phyloP scores from a whole-genome alignment of 208 protist species.

The Leishmania braziliensis region DNA sequence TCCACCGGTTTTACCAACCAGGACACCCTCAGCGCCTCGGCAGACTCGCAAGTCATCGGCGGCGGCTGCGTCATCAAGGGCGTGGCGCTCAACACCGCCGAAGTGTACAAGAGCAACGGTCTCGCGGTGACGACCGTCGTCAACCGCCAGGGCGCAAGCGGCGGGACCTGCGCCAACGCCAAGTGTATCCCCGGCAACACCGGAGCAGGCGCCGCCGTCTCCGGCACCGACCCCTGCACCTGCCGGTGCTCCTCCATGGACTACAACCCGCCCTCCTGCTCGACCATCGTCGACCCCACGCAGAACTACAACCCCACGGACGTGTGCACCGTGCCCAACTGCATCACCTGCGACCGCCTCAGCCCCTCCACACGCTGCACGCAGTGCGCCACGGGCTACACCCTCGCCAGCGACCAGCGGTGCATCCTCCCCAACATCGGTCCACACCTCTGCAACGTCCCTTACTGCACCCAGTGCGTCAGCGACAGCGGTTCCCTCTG shows the following conservation, averaged over 20 bases:
- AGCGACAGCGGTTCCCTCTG: not conserved
- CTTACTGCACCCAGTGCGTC: not conserved
- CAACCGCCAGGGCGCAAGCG: not conserved
- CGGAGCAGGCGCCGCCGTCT: not conserved
- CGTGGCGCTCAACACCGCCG: not conserved
- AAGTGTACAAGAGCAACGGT: not conserved
- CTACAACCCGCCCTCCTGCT: conserved; percentile 12
- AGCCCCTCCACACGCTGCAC: not conserved
- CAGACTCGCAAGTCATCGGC: not conserved
- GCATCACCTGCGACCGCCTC: conserved; percentile 2
- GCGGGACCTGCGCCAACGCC: conserved; percentile 16
- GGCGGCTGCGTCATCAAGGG: conserved; percentile 3
- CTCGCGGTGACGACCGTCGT: not conserved
- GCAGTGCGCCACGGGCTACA: not conserved
- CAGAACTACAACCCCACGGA: conserved; percentile 6
- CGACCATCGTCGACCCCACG: not conserved
- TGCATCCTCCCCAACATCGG: not conserved
- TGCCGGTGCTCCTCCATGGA: conserved; percentile 5
- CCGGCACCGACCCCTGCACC: conserved; percentile 4
- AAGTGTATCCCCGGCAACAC: conserved; percentile 15
- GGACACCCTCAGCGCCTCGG: not conserved
- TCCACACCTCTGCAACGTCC: not conserved
- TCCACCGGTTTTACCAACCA: not conserved
- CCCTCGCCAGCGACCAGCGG: not conserved
- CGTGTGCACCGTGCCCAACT: not conserved